Evolutionary conservation across 2,329 filamentous ascomycete species (phyloP).

Genomic region (Aspergillus cejpii): DNA sequence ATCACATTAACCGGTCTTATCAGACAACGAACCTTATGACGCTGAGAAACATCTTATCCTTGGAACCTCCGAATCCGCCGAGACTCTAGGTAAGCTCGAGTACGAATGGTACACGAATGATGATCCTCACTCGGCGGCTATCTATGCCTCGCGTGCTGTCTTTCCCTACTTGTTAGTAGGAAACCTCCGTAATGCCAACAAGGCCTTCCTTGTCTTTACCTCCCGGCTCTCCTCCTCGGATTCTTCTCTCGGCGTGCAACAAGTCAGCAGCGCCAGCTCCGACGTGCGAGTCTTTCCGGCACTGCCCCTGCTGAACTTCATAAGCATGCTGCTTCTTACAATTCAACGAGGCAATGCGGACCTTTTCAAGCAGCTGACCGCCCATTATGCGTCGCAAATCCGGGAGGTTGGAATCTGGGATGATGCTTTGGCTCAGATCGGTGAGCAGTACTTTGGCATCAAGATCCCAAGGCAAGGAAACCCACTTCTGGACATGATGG

Average conservation of each 20-base stretch:
- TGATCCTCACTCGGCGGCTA: conserved; percentile 76
- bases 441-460: conserved; percentile 95
- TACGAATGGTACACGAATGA: conserved; percentile 91
- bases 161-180: conserved; percentile 86
- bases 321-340: conserved; percentile 74
- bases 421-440: conserved; percentile 75
- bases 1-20: conserved; percentile 12
- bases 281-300: conserved; percentile 81
- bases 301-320: conserved; percentile 90
- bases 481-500: conserved; percentile 97
- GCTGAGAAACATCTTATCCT: conserved; percentile 84
- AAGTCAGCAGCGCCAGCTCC: conserved; percentile 66
- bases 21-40: conserved; percentile 84
- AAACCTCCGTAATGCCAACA: conserved; percentile 83
- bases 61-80: conserved; percentile 81
- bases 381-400: conserved; percentile 73
- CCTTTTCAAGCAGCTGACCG: conserved; percentile 71
- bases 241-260: conserved; percentile 64
- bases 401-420: conserved; percentile 72
- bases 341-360: conserved; percentile 73
- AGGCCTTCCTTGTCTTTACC: conserved; percentile 70
- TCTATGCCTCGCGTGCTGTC: conserved; percentile 79
- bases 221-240: conserved; percentile 54
- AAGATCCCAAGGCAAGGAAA: conserved; percentile 82
- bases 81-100: conserved; percentile 72